phyloP scores from a whole-genome alignment of 345 rosid genomes.

The Corymbia maculata region DNA sequence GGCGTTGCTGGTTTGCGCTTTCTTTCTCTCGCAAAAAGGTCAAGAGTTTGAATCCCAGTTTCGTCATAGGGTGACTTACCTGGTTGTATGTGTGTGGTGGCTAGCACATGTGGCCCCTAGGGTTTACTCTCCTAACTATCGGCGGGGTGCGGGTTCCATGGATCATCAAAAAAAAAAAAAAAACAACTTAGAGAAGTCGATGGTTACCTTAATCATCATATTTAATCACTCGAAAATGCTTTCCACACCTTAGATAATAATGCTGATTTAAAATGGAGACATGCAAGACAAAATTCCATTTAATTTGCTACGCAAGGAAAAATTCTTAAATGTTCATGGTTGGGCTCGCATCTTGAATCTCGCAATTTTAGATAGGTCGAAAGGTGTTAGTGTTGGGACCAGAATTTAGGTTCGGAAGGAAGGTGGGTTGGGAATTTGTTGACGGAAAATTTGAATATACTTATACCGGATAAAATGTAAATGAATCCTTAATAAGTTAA shows the following conservation, averaged over 20 bases:
- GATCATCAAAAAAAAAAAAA: no score
- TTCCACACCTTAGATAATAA: neutral
- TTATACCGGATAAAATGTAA: no score
- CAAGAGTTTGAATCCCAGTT: no score
- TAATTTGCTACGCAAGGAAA: neutral
- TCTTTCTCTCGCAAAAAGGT: no score
- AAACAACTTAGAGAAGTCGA: neutral
- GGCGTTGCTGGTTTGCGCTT: no score
- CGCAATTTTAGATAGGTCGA: neutral
- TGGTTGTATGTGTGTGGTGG: no score
- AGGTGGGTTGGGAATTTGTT: neutral
- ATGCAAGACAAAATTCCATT: neutral
- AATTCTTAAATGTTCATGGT: neutral
- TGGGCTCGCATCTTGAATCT: neutral
- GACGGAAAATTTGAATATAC: neutral
- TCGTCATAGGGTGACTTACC: no score
- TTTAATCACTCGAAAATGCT: neutral
- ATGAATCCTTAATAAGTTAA: no score
- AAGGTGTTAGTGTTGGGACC: neutral
- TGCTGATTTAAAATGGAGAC: neutral
- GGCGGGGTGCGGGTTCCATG: no score
- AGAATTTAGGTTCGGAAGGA: neutral
- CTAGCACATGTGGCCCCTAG: no score
- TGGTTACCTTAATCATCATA: accelerated
- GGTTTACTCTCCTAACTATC: no score